phyloP scores from a whole-genome alignment of 139 green algal genomes.

The Gonium pectorale region DNA sequence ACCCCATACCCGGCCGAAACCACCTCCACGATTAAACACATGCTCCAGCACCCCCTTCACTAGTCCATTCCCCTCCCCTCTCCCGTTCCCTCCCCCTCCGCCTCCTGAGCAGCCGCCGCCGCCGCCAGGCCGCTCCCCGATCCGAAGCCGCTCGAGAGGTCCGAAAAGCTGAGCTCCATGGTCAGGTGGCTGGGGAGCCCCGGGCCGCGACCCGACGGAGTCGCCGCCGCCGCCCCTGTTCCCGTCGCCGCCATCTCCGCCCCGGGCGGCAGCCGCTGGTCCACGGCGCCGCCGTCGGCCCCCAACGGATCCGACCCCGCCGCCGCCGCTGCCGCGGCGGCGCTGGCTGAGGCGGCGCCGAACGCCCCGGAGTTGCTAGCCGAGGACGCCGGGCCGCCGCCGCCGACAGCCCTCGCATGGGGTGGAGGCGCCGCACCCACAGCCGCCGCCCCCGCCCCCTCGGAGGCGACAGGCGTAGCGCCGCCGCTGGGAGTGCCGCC shows the following conservation, averaged over 20 bases:
- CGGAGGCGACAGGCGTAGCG: background rate
- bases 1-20: too few relatives aligned
- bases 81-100: background rate
- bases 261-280: background rate
- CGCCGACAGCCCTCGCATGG: too few relatives aligned
- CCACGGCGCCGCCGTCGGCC: background rate
- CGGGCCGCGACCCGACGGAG: background rate
- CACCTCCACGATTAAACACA: too few relatives aligned
- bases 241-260: background rate
- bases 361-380: background rate
- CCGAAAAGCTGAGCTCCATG: constrained; percentile 12
- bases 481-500: background rate
- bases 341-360: background rate
- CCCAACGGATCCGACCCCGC: background rate
- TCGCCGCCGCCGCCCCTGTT: background rate
- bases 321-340: background rate
- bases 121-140: background rate
- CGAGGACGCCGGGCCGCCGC: background rate
- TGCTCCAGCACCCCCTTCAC: too few relatives aligned
- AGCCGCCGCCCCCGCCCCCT: too few relatives aligned
- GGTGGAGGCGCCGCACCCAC: background rate
- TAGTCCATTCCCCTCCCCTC: background rate
- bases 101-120: background rate
- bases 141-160: background rate
- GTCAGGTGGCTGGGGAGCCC: too few relatives aligned